Base-by-base conservation (phyloP, 2,329 filamentous ascomycete species). In the Alternaria postmessia region DNA sequence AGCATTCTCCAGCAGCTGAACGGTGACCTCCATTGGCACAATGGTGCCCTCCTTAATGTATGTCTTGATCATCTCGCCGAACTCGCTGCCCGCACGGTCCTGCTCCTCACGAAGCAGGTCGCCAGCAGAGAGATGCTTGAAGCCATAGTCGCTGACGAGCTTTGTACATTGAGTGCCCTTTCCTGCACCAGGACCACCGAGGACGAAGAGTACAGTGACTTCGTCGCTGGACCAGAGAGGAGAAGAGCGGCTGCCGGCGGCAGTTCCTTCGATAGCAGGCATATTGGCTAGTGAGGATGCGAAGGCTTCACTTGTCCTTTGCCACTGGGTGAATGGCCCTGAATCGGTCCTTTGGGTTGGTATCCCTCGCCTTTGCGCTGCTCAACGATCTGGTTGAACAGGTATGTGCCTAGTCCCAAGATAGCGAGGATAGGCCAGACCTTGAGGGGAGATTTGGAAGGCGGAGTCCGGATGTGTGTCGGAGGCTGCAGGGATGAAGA, bases 1-100 rank as follows among this genome's bases (percentile, higher is more conserved):
- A 59, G 94, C 93, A 80, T 97, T 96, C 81, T 97, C 94, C 43
- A 99, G 87, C 36, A 99, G 83, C 73, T 94, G 90, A 61, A 99
- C 91, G 5, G 95, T 99, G 51, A 98, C 93, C 80, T 98, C 94
- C 92, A 97, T 96, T n/a, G 95, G 95, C 65, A 99, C 95, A 79
- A 99, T 99, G 71, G 89, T 89, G 61, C 95, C 95, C 78, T 99
- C 90, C 76, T 91, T 92, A 85, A 99, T 99, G 83, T 95, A 94
- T 70, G 90, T 87, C 78, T 90, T 90, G 86, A 99, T 99, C 82
- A 98, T 86, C 67, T 93, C 88, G 77, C 95, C 95, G 78, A 96
- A 98, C 80, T 97, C 85, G 66, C 89, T 93, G 59, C 92, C 94
- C 0, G 88, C 86, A 5, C 94, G 91, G 75, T 94, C 86, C 82